Evolutionary conservation across 352 stramenopile genomes (phyloP), one percentile per base, ranked within the genome.

Genomic region (Phytophthora fragariae): DNA sequence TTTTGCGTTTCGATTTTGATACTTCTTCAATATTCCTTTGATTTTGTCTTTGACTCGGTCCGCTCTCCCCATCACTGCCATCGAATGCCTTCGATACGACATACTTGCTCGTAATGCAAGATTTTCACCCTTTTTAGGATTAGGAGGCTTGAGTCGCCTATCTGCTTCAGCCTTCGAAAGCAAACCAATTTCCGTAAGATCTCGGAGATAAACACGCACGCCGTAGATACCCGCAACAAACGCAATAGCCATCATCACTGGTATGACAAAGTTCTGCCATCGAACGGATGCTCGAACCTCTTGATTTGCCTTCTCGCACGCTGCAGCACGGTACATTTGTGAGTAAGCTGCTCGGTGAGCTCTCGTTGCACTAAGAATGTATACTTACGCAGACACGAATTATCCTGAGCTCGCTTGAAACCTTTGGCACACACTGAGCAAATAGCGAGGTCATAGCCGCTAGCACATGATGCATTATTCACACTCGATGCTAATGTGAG

Each of bases 241-340:
- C 0, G 47, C 76, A 8, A 94, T 19, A 6, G 75, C 24, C 6
- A 94, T 55, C n/a, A 89, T 19, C 4, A 87, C 75, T 4, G 87
- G 87, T 17, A 92, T 89, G 6, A 94, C 80, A 63, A 94, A 94
- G 50, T 91, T 92, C 31, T 91, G 85, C 85, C 83, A 92, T 39
- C 72, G 75, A 55, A 92, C 73, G 9, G 83, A 85, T 12, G 78
- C 63, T 15, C 84, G 80, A 19, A 86, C 75, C 66, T 89, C 17
- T 3, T 78, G 75, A 39, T 83, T 92, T 10, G 73, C 87, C 27
- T 84, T 27, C n/a, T 82, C 58, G 35, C 87, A 94, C 9, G 82
- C 83, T 92, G 65, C 12, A 69, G 8, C n/a, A 31, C 24, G n/a
- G 33, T 41, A 27, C 10, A 66, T 27, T 19, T 17, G 19, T 54